phyloP scores from a whole-genome alignment of 495 filamentous ascomycete species.

The Penicillium bovifimosum region DNA sequence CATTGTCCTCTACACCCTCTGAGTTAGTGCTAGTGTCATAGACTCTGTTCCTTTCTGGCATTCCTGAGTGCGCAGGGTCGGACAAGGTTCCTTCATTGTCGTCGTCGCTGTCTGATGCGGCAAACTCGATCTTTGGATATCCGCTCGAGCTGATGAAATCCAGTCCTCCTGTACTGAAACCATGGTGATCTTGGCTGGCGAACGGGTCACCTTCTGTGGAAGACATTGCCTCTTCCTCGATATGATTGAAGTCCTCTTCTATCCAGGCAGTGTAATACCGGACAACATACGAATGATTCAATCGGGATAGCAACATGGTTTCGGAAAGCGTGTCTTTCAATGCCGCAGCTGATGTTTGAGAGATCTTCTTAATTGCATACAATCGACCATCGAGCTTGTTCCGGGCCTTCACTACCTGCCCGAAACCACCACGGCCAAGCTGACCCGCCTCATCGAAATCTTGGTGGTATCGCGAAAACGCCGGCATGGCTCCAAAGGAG shows the following conservation, averaged over 20 bases:
- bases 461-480: constrained; percentile 67
- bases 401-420: constrained; percentile 93
- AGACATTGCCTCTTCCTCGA: constrained; percentile 52
- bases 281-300: constrained; percentile 95
- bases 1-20: constrained; percentile 25
- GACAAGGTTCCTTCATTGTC: constrained; percentile 42
- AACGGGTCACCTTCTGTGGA: constrained; percentile 50
- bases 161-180: constrained; percentile 75
- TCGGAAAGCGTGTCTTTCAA: constrained; percentile 86
- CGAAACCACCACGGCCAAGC: constrained; percentile 90
- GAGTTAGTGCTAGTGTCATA: background rate
- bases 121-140: constrained; percentile 75
- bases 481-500: constrained; percentile 35
- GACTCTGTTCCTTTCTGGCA: constrained; percentile 13
- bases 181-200: constrained; percentile 43
- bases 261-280: constrained; percentile 94
- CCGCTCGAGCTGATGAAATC: constrained; percentile 91
- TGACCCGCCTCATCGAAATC: constrained; percentile 88
- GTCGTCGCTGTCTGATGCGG: constrained; percentile 58
- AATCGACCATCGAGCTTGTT: constrained; percentile 89
- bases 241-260: constrained; percentile 61
- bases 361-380: constrained; percentile 96
- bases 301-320: constrained; percentile 78
- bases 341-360: constrained; percentile 68
- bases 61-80: constrained; percentile 18